Conservation (phyloP, 2,329 filamentous ascomycete genomes). For the Calonectria naviculata region DNA sequence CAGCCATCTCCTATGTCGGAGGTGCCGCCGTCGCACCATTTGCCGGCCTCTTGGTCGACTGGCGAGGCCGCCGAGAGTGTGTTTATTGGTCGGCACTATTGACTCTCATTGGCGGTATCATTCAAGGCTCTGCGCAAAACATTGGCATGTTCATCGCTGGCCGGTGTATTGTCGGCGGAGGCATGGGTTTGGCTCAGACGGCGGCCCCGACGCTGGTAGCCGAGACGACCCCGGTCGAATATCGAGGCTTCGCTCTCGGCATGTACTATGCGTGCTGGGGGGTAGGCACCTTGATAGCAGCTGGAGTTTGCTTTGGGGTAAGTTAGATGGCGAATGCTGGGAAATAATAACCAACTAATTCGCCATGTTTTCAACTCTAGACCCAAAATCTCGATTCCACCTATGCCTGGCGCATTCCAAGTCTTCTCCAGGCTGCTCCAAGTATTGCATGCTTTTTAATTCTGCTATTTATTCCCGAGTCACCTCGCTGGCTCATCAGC, state of each 20-base stretch:
- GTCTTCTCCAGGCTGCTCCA: neutral
- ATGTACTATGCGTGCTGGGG: constrained; percentile 21
- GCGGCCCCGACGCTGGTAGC: constrained; percentile 17
- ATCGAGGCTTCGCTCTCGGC: constrained; percentile 15
- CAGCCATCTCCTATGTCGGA: neutral
- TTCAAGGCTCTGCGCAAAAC: neutral
- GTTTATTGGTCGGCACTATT: neutral
- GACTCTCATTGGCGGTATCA: neutral
- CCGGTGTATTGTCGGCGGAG: constrained; percentile 41
- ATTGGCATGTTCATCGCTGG: constrained; percentile 44
- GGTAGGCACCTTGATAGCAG: constrained; percentile 19
- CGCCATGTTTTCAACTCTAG: neutral
- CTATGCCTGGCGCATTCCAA: neutral
- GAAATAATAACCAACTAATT: neutral
- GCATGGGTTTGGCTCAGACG: constrained; percentile 19
- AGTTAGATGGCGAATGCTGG: too few species aligned
- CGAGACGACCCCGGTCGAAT: constrained; percentile 14
- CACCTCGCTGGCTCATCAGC: constrained; percentile 70
- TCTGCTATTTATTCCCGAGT: constrained; percentile 64
- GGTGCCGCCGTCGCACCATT: neutral
- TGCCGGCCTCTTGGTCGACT: neutral
- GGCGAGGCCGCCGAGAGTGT: neutral
- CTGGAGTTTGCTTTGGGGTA: constrained; percentile 16
- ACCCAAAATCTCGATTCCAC: neutral
- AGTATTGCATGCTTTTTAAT: neutral